Percentiles rank a stretch among this genome's conserved stretches.
These are phyloP conservation scores for Aspergillus cristatus DNA, from an alignment of 495 filamentous ascomycete genomes.

Conservation along the genomic window DNA sequence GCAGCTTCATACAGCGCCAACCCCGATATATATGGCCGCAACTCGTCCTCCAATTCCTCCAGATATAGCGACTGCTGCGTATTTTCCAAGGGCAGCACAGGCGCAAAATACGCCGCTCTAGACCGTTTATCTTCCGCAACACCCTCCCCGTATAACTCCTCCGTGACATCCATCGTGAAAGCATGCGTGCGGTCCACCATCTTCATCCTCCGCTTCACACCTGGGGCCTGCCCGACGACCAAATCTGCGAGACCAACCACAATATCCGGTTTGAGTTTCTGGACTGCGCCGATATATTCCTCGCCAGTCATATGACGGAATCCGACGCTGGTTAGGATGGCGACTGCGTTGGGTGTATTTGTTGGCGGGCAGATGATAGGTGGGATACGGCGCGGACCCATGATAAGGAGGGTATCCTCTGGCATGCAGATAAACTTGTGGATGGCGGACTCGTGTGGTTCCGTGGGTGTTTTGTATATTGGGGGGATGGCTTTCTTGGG, in stretches of 20 bases:
- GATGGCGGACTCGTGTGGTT: conserved; percentile 42
- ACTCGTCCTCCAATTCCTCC: conserved; percentile 49
- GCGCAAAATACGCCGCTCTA: conserved; percentile 59
- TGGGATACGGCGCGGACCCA: conserved; percentile 70
- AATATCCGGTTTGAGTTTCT: conserved; percentile 67
- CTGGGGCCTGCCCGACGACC: conserved; percentile 47
- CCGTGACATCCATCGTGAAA: conserved; percentile 48
- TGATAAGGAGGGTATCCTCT: conserved; percentile 51
- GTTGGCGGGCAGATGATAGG: conserved; percentile 61
- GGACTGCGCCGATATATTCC: conserved; percentile 56
- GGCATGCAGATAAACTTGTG: conserved; percentile 62
- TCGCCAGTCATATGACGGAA: conserved; percentile 59
- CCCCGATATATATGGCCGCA: conserved; percentile 52
- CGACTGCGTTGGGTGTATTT: conserved; percentile 64
- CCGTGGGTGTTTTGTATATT: conserved; percentile 36
- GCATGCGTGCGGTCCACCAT: conserved; percentile 79
- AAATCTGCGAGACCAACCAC: conserved; percentile 72
- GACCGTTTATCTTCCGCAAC: conserved; percentile 24
- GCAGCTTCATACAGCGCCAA: conserved; percentile 72
- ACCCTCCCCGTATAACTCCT: conserved; percentile 41
- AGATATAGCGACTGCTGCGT: conserved; percentile 69
- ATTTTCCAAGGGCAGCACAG: conserved; percentile 66
- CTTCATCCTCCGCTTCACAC: conserved; percentile 60
- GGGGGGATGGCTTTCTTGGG: conserved; percentile 40
- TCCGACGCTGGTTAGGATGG: conserved; percentile 74